Evolutionary conservation across 768 basidiomycete species (phyloP), one percentile per base, ranked within the genome.

Genomic region (Hysterangium stoloniferum): DNA sequence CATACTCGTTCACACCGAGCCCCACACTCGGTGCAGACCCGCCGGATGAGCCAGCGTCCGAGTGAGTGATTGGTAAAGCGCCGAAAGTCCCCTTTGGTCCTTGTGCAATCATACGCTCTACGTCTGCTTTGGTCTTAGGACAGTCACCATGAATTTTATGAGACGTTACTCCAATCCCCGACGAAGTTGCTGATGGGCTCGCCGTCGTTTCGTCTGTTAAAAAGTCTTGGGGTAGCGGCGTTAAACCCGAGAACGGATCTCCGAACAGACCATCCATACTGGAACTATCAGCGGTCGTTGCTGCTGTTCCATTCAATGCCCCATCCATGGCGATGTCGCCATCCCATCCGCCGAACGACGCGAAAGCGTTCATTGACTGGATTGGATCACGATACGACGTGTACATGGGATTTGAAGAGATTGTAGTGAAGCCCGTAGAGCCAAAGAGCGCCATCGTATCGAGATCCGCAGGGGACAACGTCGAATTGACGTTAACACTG

Each of bases 361-460:
- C 35, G 54, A 52, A 45, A 43, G 56, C 45, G 32, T 64, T 24
- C 52, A 53, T 32, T 57, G 57, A 19, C 31, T 41, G 25, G 11
- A 55, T 60, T 8, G 71, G 66, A 47, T 71, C 71, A 7, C 82
- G 77, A 61, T 84, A 84, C n/a, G 87, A 86, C 71, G 86, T 87
- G 71, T 84, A 90, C 67, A 81, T 74, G 1, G 89, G 87, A 55
- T 90, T 90, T 66, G 75, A 81, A 44, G 87, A 87, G 52, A 93
- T 82, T 9, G 85, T 87, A 52, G 84, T 89, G 64, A 79, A 89
- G 5, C 76, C 68, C 54, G 66, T 70, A 47, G 68, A 65, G 27
- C 79, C 78, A 57, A 77, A 82, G 12, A 41, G 37, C 2, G 47
- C 34, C 33, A 48, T 42, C 2, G 47, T 41, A 29, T 49, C 53